These are phyloP conservation scores for Carex myosuroides DNA, from an alignment of 176 grass and related monocot species.

Conservation along the genomic window DNA sequence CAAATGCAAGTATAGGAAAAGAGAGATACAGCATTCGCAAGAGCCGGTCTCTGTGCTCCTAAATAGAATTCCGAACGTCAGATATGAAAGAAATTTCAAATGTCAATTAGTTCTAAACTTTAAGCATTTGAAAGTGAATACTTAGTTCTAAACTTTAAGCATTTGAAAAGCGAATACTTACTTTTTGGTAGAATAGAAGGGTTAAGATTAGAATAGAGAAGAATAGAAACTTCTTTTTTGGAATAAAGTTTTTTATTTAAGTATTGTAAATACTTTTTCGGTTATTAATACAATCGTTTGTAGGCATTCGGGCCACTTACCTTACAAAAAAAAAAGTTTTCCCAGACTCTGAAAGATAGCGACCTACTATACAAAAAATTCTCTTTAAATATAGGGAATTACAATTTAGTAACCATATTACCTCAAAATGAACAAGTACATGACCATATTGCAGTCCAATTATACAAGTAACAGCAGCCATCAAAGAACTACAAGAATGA, in stretches of 20 bases:
- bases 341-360: neutral
- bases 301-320: too few relatives aligned
- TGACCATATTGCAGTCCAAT: slow-evolving; percentile 94
- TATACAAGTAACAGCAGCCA: slow-evolving; percentile 87
- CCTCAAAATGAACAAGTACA: slow-evolving; percentile 77
- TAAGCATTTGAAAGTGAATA: neutral
- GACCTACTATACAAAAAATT: neutral
- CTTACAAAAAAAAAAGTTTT: neutral
- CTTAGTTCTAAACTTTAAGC: too few relatives aligned
- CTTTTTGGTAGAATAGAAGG: too few relatives aligned
- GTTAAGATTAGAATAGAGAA: too few relatives aligned
- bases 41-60: slow-evolving; percentile 73
- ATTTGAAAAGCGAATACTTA: too few relatives aligned
- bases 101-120: neutral
- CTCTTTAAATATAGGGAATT: neutral
- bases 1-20: slow-evolving; percentile 53
- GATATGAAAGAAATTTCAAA: neutral
- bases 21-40: slow-evolving; percentile 70
- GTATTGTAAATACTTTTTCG: too few relatives aligned
- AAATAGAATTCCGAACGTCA: slow-evolving; percentile 15
- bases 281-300: too few relatives aligned
- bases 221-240: too few relatives aligned
- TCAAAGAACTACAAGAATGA: slow-evolving; percentile 60
- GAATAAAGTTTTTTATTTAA: too few relatives aligned
- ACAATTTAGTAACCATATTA: slow-evolving; percentile 10